These are phyloP conservation scores for Pythium insidiosum DNA, from an alignment of 352 stramenopile genomes.

Conservation along the genomic window DNA sequence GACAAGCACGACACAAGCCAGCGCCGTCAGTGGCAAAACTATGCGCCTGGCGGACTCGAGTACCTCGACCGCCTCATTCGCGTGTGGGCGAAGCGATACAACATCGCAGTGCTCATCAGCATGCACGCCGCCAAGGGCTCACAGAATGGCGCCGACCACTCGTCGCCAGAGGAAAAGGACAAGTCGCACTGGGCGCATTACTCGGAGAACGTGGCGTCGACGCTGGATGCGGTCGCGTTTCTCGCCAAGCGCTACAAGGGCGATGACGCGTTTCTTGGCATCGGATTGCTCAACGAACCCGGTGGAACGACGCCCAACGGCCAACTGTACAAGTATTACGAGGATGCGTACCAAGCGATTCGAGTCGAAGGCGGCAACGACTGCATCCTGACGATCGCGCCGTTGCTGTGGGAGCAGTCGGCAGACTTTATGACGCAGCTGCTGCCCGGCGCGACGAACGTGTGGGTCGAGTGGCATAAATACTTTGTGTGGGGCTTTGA, in stretches of 20 bases:
- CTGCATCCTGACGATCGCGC: constrained; percentile 51
- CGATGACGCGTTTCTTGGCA: constrained; percentile 62
- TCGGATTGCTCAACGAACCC: constrained; percentile 72
- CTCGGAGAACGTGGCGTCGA: constrained; percentile 53
- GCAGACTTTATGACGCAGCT: constrained; percentile 41
- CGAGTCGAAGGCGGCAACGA: constrained; percentile 35
- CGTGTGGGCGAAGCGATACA: constrained; percentile 30
- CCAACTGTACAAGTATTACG: constrained; percentile 70
- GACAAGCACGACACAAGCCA: constrained; percentile 42
- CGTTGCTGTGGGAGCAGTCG: constrained; percentile 40
- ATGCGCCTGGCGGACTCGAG: constrained; percentile 28
- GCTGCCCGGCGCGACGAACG: constrained; percentile 56
- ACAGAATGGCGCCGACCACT: constrained; percentile 72
- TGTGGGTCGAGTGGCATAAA: constrained; percentile 79
- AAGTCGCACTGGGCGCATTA: constrained; percentile 38
- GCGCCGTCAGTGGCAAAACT: constrained; percentile 34
- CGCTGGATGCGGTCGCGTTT: constrained; percentile 31
- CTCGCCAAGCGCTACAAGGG: constrained; percentile 59
- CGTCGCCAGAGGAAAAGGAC: constrained; percentile 32
- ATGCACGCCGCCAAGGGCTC: constrained; percentile 64
- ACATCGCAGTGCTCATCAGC: constrained; percentile 41
- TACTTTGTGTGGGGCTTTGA: constrained; percentile 84
- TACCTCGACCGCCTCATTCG: constrained; percentile 36
- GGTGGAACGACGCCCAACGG: constrained; percentile 34
- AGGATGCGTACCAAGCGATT: constrained; percentile 53